phyloP scores from a whole-genome alignment of 1,284 basidiomycete genomes.

The Ceratobasidium sp. region DNA sequence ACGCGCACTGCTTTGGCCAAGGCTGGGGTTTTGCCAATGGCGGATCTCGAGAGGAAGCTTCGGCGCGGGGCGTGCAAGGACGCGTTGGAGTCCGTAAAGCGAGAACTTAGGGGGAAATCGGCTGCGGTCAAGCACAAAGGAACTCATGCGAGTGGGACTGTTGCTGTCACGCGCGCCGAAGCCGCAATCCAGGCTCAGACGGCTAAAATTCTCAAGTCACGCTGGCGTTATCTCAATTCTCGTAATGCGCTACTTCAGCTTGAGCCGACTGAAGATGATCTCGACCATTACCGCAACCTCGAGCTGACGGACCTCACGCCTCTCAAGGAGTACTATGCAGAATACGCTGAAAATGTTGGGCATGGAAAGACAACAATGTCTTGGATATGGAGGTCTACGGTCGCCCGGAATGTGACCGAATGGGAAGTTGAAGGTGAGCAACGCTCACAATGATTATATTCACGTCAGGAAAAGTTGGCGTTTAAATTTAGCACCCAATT shows the following conservation, averaged over 20 bases:
- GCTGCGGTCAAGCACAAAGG: neutral
- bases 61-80: constrained; percentile 7
- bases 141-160: neutral
- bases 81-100: constrained; percentile 5
- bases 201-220: neutral
- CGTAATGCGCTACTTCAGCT: constrained; percentile 7
- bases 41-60: constrained; percentile 4
- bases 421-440: constrained; percentile 15
- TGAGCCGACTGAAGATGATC: neutral
- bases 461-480: too few species aligned
- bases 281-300: neutral
- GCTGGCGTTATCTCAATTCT: constrained; percentile 12
- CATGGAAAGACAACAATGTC: neutral
- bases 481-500: too few species aligned
- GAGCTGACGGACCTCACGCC: neutral
- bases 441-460: neutral
- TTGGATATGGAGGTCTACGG: constrained; percentile 26
- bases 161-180: neutral
- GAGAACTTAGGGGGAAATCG: constrained; percentile 1
- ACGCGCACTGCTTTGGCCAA: neutral
- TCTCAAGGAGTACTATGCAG: neutral
- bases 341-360: neutral
- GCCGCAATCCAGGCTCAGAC: neutral
- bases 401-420: neutral
- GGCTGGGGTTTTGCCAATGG: neutral